Conservation (phyloP, 495 filamentous ascomycete species). For the Podospora fimiseda region DNA sequence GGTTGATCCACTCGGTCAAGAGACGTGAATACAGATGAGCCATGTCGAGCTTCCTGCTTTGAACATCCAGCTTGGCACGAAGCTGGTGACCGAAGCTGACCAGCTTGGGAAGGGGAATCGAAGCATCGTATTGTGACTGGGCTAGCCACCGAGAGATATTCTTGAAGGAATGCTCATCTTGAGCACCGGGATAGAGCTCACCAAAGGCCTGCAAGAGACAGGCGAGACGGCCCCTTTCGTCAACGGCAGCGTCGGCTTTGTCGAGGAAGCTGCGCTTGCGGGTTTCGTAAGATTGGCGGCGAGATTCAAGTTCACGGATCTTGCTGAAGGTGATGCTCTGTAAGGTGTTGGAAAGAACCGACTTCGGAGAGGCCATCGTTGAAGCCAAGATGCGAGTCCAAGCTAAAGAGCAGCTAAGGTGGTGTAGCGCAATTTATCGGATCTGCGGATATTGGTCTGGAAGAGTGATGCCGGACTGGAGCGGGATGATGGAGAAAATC, state of each 20-base stretch:
- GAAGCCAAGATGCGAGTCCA: not conserved
- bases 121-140: constrained; percentile 34
- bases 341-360: constrained; percentile 52
- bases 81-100: constrained; percentile 37
- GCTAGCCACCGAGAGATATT: constrained; percentile 33
- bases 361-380: constrained; percentile 29
- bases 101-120: constrained; percentile 29
- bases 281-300: constrained; percentile 47
- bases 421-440: not conserved
- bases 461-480: too few species aligned
- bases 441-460: not conserved
- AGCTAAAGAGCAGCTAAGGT: not conserved
- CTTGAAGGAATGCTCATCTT: constrained; percentile 16
- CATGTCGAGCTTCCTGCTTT: constrained; percentile 53
- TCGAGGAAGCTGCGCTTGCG: constrained; percentile 33
- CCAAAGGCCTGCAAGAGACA: constrained; percentile 37
- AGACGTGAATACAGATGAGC: constrained; percentile 56
- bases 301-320: constrained; percentile 55
- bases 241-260: constrained; percentile 21
- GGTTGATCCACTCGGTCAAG: constrained; percentile 56
- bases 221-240: constrained; percentile 30
- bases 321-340: constrained; percentile 61
- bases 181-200: constrained; percentile 25
- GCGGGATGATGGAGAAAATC: too few species aligned
- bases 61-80: constrained; percentile 33